Percentiles rank a stretch among this genome's conserved stretches.
Conservation (phyloP, 1,284 basidiomycete genomes). For the Wallemia hederae region DNA sequence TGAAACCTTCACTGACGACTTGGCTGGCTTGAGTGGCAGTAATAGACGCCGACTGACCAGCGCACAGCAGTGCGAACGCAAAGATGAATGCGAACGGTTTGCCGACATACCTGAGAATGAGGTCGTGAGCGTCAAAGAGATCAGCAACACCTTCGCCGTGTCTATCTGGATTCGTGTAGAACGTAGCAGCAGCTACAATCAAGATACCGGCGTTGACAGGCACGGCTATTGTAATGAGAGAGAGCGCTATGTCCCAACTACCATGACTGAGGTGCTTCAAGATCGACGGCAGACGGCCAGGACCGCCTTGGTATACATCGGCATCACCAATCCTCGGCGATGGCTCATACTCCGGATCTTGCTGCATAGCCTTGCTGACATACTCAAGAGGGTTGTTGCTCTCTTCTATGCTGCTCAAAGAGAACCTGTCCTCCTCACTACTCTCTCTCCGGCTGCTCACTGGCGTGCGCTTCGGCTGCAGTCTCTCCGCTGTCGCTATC, state of each 20-base stretch:
- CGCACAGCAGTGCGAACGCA: slow-evolving; percentile 50
- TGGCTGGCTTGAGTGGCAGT: slow-evolving; percentile 78
- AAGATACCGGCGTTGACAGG: slow-evolving; percentile 16
- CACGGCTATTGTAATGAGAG: background rate
- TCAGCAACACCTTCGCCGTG: slow-evolving; percentile 22
- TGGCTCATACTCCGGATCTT: background rate
- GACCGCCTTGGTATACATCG: background rate
- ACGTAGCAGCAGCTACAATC: slow-evolving; percentile 23
- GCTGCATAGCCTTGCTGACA: background rate
- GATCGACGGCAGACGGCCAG: background rate
- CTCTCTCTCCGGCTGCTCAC: background rate
- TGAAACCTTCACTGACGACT: slow-evolving; percentile 75
- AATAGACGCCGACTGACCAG: slow-evolving; percentile 74
- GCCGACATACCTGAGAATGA: slow-evolving; percentile 37
- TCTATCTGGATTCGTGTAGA: slow-evolving; percentile 10
- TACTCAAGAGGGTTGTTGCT: slow-evolving; percentile 37
- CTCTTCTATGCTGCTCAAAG: slow-evolving; percentile 48
- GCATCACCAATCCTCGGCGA: background rate
- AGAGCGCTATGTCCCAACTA: background rate
- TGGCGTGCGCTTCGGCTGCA: slow-evolving; percentile 5
- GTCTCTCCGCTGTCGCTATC: slow-evolving; percentile 47
- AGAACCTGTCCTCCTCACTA: slow-evolving; percentile 8
- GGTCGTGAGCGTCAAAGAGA: slow-evolving; percentile 47
- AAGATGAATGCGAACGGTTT: slow-evolving; percentile 48
- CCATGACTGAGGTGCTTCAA: background rate